A percentile compares a stretch with the other conserved stretches of the same genome.
These are phyloP conservation scores for Claviceps pusilla DNA, from an alignment of 2,329 filamentous ascomycete genomes.

Conservation along the genomic window DNA sequence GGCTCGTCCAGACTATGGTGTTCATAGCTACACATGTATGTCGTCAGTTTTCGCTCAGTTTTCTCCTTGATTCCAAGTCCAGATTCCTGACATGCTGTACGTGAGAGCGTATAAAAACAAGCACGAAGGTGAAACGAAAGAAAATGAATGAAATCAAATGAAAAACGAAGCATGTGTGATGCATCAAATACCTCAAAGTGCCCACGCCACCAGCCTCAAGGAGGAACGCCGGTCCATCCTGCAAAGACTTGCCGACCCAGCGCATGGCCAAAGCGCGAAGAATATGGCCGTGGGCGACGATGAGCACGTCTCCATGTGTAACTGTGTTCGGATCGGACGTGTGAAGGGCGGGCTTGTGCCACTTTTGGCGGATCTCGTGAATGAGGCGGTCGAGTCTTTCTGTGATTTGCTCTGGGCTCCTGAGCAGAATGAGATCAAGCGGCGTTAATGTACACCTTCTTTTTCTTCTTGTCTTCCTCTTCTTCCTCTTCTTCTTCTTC, in stretches of 20 bases:
- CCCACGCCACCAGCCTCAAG: constrained; percentile 82
- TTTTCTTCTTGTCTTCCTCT: too few relatives aligned
- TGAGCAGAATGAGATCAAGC: constrained; percentile 13
- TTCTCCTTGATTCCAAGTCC: too few relatives aligned
- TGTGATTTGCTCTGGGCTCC: constrained; percentile 58
- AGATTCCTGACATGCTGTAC: too few relatives aligned
- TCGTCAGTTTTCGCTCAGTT: neutral
- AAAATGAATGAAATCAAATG: constrained; percentile 6
- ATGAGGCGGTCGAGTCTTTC: constrained; percentile 62
- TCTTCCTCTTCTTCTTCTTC: too few relatives aligned
- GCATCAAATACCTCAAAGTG: constrained; percentile 46
- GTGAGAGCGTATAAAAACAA: too few relatives aligned
- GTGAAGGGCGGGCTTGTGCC: constrained; percentile 48
- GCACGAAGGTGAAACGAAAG: neutral
- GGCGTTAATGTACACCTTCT: too few relatives aligned
- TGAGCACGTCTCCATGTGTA: constrained; percentile 25
- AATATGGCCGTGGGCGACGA: constrained; percentile 86
- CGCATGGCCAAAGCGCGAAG: constrained; percentile 75
- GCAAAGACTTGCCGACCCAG: constrained; percentile 61
- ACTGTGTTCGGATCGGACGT: constrained; percentile 23
- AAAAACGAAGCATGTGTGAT: neutral
- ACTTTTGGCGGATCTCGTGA: constrained; percentile 51
- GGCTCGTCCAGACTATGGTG: constrained; percentile 66
- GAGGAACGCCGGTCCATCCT: constrained; percentile 62
- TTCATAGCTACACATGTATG: constrained; percentile 46